phyloP scores from a whole-genome alignment of 179 eudicot genomes.

The Camellia oleifera region DNA sequence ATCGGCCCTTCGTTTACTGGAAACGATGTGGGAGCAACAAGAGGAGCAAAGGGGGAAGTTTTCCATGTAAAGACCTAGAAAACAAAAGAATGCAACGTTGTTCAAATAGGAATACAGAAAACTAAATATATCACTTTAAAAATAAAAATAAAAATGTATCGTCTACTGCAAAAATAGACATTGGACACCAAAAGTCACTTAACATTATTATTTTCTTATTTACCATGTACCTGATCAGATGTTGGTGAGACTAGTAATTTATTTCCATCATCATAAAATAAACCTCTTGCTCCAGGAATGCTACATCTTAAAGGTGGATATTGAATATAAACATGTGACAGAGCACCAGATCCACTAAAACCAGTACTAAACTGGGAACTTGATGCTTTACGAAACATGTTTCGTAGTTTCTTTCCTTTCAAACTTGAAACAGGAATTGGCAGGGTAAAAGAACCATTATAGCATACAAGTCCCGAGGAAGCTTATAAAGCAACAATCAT shows the following conservation, averaged over 20 bases:
- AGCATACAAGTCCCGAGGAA: not conserved
- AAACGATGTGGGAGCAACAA: conserved; percentile 53
- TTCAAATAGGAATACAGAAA: not conserved
- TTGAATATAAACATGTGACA: conserved; percentile 87
- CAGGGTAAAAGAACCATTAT: not conserved
- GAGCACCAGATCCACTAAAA: conserved; percentile 74
- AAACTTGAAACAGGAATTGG: conserved; percentile 4
- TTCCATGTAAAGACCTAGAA: conserved; percentile 88
- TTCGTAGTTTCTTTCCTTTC: conserved; percentile 9
- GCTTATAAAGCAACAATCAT: conserved; percentile 2
- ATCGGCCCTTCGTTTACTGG: conserved; percentile 73
- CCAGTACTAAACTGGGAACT: conserved; percentile 56
- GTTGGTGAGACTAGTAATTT: conserved; percentile 69
- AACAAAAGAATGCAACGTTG: not conserved
- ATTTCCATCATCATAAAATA: conserved; percentile 90
- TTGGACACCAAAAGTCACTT: not conserved
- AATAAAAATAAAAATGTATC: not conserved
- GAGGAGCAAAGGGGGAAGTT: conserved; percentile 62
- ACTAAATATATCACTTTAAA: not conserved
- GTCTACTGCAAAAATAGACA: not conserved
- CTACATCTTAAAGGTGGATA: conserved; percentile 80
- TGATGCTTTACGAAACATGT: conserved; percentile 66
- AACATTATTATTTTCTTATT: not conserved
- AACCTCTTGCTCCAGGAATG: conserved; percentile 58
- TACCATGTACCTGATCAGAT: conserved; percentile 63